These are phyloP conservation scores for Bremia lactucae DNA, from an alignment of 352 stramenopile species.

Conservation along the genomic window DNA sequence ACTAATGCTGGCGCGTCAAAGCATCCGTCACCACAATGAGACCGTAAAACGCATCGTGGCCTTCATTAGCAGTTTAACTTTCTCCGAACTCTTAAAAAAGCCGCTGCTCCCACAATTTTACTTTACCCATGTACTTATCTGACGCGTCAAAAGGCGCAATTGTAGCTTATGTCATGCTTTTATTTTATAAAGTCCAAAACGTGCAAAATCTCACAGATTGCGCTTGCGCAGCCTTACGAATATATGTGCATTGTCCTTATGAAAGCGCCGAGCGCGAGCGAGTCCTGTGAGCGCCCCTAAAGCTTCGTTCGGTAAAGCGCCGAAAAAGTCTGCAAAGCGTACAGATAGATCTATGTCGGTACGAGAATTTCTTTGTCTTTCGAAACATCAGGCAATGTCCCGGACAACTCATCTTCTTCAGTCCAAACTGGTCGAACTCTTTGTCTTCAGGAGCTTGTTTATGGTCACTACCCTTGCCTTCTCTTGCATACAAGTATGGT, in stretches of 20 bases:
- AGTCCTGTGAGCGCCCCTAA: slow-evolving; percentile 93
- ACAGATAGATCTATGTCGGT: slow-evolving; percentile 92
- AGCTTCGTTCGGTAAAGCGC: slow-evolving; percentile 91
- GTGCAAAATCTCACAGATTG: slow-evolving; percentile 91
- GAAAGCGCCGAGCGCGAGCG: slow-evolving; percentile 95
- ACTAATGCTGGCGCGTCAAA: slow-evolving; percentile 94
- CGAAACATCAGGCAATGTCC: slow-evolving; percentile 97
- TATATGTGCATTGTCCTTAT: slow-evolving; percentile 97
- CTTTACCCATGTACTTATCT: slow-evolving; percentile 90
- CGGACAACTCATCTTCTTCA: slow-evolving; percentile 99
- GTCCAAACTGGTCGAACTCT: slow-evolving; percentile 88
- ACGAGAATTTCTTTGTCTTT: slow-evolving; percentile 89
- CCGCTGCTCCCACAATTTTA: slow-evolving; percentile 86
- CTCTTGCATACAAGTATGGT: slow-evolving; percentile 5
- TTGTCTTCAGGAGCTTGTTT: slow-evolving; percentile 15
- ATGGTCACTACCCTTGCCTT: slow-evolving; percentile 15
- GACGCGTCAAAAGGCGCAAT: slow-evolving; percentile 87
- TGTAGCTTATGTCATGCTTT: slow-evolving; percentile 90
- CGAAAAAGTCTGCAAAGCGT: slow-evolving; percentile 91
- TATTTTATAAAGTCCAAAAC: slow-evolving; percentile 91
- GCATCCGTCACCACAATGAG: slow-evolving; percentile 95
- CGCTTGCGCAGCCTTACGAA: slow-evolving; percentile 92
- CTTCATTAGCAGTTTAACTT: slow-evolving; percentile 85
- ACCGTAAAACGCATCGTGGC: slow-evolving; percentile 94
- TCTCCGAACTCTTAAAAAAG: slow-evolving; percentile 59